Base-by-base conservation (phyloP, 192 early-diverging fungal species). In the Backusella morwellensis region DNA sequence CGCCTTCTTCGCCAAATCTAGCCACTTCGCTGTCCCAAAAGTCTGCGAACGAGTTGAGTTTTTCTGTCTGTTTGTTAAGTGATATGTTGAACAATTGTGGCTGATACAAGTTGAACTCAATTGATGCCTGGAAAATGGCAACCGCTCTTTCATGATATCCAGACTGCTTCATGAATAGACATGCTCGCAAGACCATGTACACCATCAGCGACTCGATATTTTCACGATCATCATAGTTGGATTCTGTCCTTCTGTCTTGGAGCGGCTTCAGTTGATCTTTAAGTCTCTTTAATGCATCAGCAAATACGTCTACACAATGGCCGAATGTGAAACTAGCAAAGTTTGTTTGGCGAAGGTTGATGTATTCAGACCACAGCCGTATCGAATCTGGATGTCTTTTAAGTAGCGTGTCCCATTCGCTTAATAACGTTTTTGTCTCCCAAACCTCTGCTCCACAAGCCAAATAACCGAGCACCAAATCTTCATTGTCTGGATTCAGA, bases 21-120 rank as follows among this genome's bases (percentile, higher is more conserved):
- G 84, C 82, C 17, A 83, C 73, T 72, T 90, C 89, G 34, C 80
- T 82, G 36, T 88, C 87, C 89, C 89, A 90, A 63, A 85, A 90
- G 5, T 83, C 75, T 21, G 80, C 84, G 15, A 90, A 79, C 38
- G 75, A 79, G 1, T 71, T 50, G 0, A 88, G n/a, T 70, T 85
- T 82, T 23, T 84, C 68, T 6, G 80, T 63, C 77, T 82, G 83
- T 40, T 77, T 52, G 23, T 52, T 75, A 2, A 54, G 35, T 35
- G 47, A 38, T 23, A 77, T 74, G 6, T 35, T 50, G 40, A 73
- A 82, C 5, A 82, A 35, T 8, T 72, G 50, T 11, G 80, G 72
- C 26, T 76, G 66, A 66, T 83, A 88, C 56, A 90, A 79, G 8
- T 80, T 69, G 44, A 90, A 80, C 66, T 90, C 89, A 3, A 88